Evolutionary conservation across 2,329 filamentous ascomycete species (phyloP), one percentile per base, ranked within the genome.

Genomic region (Trichoderma harzianum): DNA sequence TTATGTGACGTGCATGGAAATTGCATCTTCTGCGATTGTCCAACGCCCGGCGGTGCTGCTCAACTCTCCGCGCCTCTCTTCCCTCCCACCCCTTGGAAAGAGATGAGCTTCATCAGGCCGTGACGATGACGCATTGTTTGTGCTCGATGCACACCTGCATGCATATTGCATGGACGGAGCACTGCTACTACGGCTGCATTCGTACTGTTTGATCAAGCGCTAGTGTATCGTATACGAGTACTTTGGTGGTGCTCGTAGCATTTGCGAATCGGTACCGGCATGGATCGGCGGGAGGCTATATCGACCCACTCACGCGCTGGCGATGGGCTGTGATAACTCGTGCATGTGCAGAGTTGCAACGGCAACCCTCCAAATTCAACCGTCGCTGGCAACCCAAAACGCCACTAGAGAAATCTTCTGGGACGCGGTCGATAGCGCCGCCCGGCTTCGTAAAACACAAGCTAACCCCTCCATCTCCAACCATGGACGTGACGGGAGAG

Each of bases 281-380:
- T 69, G 57, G 66, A 69, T 69, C 66, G 66, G 57, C 66, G 66
- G 55, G 55, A 69, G 55, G 57, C 65, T 68, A 69, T 61, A 69
- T 69, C 66, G 66, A 61, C 66, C 66, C 66, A 69, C 66, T 61
- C 43, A 26, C 55, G 66, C 36, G 16, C 28, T 62, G 55, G 66
- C 66, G 66, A 69, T 62, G 66, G 39, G 57, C 66, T 61, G 66
- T 69, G 66, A 69, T 69, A 53, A 51, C 66, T 69, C 51, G n/a
- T 69, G 57, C 66, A 69, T 53, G 34, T 26, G 66, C 66, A 69
- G 64, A 58, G 57, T 69, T 62, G 66, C 66, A 69, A 36, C 55
- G 34, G 65, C 36, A 60, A 68, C 65, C 65, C 55, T 68, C 36
- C 53, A 14, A 26, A 18, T 34, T 34, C 18, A 28, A 61, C 53